phyloP scores from a whole-genome alignment of 2,329 filamentous ascomycete species.

The Claviceps fusiformis region DNA sequence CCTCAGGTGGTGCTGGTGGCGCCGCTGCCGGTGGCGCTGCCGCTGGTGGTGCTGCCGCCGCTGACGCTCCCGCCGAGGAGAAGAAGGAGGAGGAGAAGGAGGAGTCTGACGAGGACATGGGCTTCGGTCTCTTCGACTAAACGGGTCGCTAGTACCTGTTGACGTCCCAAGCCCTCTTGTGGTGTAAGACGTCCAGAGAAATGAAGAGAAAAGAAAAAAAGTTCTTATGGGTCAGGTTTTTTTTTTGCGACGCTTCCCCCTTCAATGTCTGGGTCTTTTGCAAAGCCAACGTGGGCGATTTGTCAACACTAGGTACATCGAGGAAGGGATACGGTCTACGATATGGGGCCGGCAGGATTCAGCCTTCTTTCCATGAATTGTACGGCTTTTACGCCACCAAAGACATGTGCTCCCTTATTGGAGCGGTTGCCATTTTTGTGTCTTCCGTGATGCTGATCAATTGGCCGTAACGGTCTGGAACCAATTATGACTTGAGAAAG shows the following conservation, averaged over 20 bases:
- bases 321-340: constrained; percentile 16
- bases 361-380: constrained; percentile 16
- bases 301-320: constrained; percentile 13
- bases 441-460: background rate
- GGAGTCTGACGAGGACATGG: constrained; percentile 64
- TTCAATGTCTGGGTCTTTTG: constrained; percentile 10
- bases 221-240: constrained; percentile 15
- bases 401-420: background rate
- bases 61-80: constrained; percentile 34
- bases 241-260: constrained; percentile 14
- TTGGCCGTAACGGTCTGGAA: background rate
- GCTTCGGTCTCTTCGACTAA: constrained; percentile 67
- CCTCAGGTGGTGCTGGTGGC: constrained; percentile 74
- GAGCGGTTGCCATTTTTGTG: background rate
- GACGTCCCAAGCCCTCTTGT: constrained; percentile 6
- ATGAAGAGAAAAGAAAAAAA: constrained; percentile 9
- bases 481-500: background rate
- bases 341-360: constrained; percentile 14
- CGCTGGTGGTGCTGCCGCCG: constrained; percentile 52
- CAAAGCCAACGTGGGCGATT: constrained; percentile 14
- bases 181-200: constrained; percentile 9
- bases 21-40: constrained; percentile 52
- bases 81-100: constrained; percentile 73
- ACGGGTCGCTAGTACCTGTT: constrained; percentile 21
- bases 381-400: constrained; percentile 16